Conservation (phyloP, 1,284 basidiomycete genomes). For the Cryptococcus deneoformans region DNA sequence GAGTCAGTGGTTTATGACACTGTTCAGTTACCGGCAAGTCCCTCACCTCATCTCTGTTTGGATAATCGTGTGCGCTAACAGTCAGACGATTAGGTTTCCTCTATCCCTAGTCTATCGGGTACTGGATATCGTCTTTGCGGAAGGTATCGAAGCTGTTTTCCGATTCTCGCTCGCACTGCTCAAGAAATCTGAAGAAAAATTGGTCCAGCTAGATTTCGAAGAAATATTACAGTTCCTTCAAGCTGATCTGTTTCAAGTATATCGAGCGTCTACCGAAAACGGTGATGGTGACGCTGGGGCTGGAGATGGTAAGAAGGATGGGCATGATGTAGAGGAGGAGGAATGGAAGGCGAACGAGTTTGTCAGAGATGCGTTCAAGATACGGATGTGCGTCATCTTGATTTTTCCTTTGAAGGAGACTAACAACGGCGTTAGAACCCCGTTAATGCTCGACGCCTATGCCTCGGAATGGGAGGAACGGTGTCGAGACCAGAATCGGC, state of each 20-base stretch:
- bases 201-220: constrained; percentile 82
- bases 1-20: constrained; percentile 96
- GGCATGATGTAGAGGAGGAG: constrained; percentile 23
- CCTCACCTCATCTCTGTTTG: not conserved
- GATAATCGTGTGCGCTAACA: not conserved
- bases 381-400: constrained; percentile 59
- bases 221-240: constrained; percentile 80
- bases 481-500: constrained; percentile 65
- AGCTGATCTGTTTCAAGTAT: constrained; percentile 74
- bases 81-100: constrained; percentile 67
- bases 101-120: constrained; percentile 92
- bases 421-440: constrained; percentile 53
- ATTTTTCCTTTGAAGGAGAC: not conserved
- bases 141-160: constrained; percentile 95
- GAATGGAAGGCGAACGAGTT: constrained; percentile 73
- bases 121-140: constrained; percentile 79
- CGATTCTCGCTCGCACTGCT: constrained; percentile 87
- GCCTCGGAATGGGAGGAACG: constrained; percentile 81
- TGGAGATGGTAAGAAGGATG: constrained; percentile 4
- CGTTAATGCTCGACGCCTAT: constrained; percentile 88
- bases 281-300: constrained; percentile 43
- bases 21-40: constrained; percentile 86
- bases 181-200: constrained; percentile 77
- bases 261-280: constrained; percentile 44
- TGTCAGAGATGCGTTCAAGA: constrained; percentile 74